Percentiles rank a stretch among this genome's conserved stretches.
Evolutionary conservation across 2,329 filamentous ascomycete genomes (phyloP).

Genomic region (Xylogone sp.): DNA sequence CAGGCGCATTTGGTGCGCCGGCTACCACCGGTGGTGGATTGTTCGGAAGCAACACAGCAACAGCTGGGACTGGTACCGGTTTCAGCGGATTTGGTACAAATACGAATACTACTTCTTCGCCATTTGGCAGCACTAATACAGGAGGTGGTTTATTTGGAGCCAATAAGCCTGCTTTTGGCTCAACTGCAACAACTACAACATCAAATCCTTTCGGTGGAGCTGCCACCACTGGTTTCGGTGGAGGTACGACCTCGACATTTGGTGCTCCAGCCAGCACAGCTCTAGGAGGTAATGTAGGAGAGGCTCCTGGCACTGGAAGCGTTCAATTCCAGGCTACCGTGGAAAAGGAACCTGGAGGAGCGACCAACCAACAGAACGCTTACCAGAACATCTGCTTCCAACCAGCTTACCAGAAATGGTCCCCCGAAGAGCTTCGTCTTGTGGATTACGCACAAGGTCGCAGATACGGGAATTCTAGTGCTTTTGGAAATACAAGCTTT

Average conservation of each 20-base stretch:
- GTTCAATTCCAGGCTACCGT: conserved; percentile 64
- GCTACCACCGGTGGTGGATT: conserved; percentile 42
- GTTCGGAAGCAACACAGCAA: conserved; percentile 41
- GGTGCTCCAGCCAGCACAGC: conserved; percentile 39
- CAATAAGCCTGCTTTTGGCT: conserved; percentile 26
- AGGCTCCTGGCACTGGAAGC: conserved; percentile 65
- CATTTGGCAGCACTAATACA: conserved; percentile 19
- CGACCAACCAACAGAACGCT: conserved; percentile 51
- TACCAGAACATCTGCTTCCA: conserved; percentile 81
- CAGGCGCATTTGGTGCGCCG: conserved; percentile 42
- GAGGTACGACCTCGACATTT: conserved; percentile 36
- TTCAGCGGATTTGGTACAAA: conserved; percentile 17
- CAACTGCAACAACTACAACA: conserved; percentile 21
- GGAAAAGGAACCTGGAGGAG: conserved; percentile 68
- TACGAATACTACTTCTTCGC: conserved; percentile 15
- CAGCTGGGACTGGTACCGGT: conserved; percentile 22
- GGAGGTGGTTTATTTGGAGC: conserved; percentile 25
- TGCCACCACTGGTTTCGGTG: conserved; percentile 32
- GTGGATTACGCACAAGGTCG: conserved; percentile 88
- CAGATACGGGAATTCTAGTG: conserved; percentile 77
- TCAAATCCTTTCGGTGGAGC: conserved; percentile 24
- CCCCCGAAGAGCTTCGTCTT: conserved; percentile 76
- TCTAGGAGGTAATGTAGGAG: conserved; percentile 45
- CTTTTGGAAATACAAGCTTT: conserved; percentile 68
- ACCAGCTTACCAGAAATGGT: conserved; percentile 82